Conservation (phyloP, 2,329 filamentous ascomycete species). For the Orbilia quercus region DNA sequence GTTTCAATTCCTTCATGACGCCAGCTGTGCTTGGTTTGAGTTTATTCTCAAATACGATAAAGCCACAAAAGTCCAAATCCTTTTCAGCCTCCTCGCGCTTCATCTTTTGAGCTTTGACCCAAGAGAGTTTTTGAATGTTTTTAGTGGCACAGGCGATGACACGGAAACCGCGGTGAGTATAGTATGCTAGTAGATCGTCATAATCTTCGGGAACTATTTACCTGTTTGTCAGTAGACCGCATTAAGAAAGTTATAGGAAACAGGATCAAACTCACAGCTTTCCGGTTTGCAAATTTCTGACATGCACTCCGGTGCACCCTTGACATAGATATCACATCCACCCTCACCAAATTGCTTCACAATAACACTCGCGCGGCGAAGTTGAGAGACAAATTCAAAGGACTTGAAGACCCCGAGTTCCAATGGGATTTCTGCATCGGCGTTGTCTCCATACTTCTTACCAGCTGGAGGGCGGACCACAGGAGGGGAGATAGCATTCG, state of each 20-base stretch:
- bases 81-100: conserved; percentile 85
- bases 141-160: conserved; percentile 96
- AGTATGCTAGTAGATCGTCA: conserved; percentile 86
- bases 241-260: background rate
- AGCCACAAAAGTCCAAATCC: conserved; percentile 86
- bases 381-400: conserved; percentile 94
- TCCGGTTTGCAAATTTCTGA: conserved; percentile 87
- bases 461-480: conserved; percentile 81
- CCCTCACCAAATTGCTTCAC: conserved; percentile 87
- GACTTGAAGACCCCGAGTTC: conserved; percentile 90
- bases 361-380: conserved; percentile 91
- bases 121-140: conserved; percentile 85
- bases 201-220: conserved; percentile 81
- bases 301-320: conserved; percentile 96
- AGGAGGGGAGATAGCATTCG: conserved; percentile 76
- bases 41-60: conserved; percentile 99
- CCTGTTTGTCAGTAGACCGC: conserved; percentile 12
- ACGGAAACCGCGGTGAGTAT: conserved; percentile 94
- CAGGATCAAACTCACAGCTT: conserved; percentile 71
- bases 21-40: conserved; percentile 85
- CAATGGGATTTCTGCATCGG: conserved; percentile 65
- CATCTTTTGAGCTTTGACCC: conserved; percentile 96
- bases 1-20: conserved; percentile 82
- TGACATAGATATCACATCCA: conserved; percentile 89
- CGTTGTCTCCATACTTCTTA: conserved; percentile 67